A percentile compares a stretch with the other conserved stretches of the same genome.
These are phyloP conservation scores for Cladosporium cucumerinum DNA, from an alignment of 2,329 filamentous ascomycete genomes.

Conservation along the genomic window DNA sequence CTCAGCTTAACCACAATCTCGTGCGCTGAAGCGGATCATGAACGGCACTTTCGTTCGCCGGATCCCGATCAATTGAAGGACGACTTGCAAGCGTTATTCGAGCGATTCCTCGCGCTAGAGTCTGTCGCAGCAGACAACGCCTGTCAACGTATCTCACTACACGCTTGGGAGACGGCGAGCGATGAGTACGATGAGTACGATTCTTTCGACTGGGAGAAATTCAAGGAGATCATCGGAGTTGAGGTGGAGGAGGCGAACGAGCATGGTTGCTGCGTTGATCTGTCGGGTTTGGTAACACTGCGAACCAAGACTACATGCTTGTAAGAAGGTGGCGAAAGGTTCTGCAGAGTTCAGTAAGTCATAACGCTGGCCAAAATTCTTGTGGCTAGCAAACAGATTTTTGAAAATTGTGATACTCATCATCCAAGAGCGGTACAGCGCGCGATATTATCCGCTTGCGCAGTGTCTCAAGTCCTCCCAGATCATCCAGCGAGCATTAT, in stretches of 20 bases:
- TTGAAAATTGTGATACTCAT: neutral
- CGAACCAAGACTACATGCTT: neutral
- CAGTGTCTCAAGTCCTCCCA: neutral
- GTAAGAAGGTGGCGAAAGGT: neutral
- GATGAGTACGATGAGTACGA: slow-evolving; percentile 1
- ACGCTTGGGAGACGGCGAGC: neutral
- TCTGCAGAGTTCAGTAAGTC: neutral
- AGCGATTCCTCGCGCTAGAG: neutral
- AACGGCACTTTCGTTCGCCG: neutral
- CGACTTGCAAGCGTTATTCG: neutral
- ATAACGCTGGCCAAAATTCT: neutral
- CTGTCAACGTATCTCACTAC: neutral
- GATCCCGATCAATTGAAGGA: neutral
- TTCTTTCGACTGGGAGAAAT: neutral
- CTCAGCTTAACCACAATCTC: no score
- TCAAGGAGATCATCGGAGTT: neutral
- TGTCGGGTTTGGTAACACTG: neutral
- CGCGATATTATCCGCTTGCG: neutral
- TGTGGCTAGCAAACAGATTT: neutral
- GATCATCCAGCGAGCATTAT: neutral
- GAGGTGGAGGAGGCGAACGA: neutral
- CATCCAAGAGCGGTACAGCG: neutral
- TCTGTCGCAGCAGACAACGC: neutral
- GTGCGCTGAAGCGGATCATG: neutral
- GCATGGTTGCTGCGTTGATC: neutral